Evolutionary conservation across 495 filamentous ascomycete genomes (phyloP).

Genomic region (Penicillium parvum): DNA sequence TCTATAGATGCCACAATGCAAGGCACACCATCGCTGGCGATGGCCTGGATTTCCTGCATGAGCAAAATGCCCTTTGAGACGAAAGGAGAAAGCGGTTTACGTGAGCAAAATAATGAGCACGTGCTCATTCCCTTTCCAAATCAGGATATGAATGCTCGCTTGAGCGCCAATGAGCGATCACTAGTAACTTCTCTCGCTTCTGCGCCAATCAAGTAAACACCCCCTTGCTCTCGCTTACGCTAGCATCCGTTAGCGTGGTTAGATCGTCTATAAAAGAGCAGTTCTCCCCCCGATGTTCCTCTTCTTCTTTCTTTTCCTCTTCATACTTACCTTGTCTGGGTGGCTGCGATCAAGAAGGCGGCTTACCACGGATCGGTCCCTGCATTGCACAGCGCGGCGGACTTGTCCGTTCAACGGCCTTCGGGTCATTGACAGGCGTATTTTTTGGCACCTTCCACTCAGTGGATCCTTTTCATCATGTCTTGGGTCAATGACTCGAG

Average conservation of each 20-base stretch:
- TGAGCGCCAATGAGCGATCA: no score
- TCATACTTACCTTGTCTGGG: constrained; percentile 75
- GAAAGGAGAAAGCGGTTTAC: no score
- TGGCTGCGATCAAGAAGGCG: constrained; percentile 58
- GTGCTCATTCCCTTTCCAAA: no score
- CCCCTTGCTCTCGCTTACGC: no score
- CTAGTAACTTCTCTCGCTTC: no score
- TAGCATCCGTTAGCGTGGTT: constrained; percentile 25
- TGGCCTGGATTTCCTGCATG: no score
- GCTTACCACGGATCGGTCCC: constrained; percentile 56
- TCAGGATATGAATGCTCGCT: no score
- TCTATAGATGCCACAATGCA: constrained; percentile 11
- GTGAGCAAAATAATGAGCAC: no score
- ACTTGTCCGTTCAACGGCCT: constrained; percentile 57
- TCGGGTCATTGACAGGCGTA: constrained; percentile 62
- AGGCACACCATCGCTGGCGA: constrained; percentile 2
- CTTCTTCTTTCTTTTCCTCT: constrained; percentile 50
- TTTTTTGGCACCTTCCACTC: constrained; percentile 59
- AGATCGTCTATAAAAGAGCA: constrained; percentile 24
- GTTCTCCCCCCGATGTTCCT: constrained; percentile 13
- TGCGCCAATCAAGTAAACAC: no score
- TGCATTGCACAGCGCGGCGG: constrained; percentile 68
- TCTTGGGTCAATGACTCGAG: constrained; percentile 37
- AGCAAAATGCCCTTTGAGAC: no score
- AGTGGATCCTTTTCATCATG: constrained; percentile 52